These are phyloP conservation scores for Suillus hirtellus DNA, from an alignment of 768 basidiomycete genomes.

Conservation along the genomic window DNA sequence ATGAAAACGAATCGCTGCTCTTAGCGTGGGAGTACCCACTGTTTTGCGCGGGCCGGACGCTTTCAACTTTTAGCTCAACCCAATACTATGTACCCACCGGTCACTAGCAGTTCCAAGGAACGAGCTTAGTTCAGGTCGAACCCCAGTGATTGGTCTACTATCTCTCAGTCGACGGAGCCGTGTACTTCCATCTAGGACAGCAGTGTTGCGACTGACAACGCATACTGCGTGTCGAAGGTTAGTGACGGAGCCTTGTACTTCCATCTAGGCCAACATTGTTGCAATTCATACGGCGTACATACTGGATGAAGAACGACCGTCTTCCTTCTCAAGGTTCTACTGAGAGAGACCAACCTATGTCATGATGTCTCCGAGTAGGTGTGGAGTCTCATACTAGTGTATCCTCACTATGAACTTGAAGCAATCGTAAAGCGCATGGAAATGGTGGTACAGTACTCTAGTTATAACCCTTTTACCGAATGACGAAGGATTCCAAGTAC, in stretches of 20 bases:
- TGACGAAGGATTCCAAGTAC: not conserved
- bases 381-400: not conserved
- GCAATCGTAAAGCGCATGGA: not conserved
- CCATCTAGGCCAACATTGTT: not conserved
- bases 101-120: not conserved
- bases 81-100: no score
- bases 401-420: no score
- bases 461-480: not conserved
- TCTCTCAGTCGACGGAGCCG: not conserved
- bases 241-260: not conserved
- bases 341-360: not conserved
- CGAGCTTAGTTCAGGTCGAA: not conserved
- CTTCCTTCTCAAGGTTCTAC: not conserved
- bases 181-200: not conserved
- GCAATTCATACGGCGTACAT: not conserved
- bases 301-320: not conserved
- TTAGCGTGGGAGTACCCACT: not conserved
- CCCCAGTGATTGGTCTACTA: not conserved
- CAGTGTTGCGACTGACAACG: not conserved
- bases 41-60: not conserved
- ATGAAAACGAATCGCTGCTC: not conserved
- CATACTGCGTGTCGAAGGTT: not conserved
- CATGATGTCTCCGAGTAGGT: not conserved
- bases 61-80: conserved; percentile 1
- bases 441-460: not conserved